Conservation (phyloP, 257 asterid species). For the Ligustrum vulgare region DNA sequence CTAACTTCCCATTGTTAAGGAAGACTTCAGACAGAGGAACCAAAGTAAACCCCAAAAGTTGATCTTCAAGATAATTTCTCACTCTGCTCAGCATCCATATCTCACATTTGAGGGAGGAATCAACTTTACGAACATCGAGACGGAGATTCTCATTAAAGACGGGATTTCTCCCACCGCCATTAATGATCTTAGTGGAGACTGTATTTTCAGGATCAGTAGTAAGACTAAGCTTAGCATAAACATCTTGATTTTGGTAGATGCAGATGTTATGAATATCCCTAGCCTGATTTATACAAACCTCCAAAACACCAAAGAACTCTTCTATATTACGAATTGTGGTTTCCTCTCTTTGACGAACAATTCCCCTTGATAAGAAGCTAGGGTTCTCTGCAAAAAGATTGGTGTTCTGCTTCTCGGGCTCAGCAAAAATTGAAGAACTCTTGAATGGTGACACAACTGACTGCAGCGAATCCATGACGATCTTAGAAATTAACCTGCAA, state of each 20-base stretch:
- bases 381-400: constrained; percentile 36
- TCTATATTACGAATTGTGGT: constrained; percentile 24
- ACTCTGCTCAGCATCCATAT: constrained; percentile 98
- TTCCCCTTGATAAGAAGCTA: constrained; percentile 32
- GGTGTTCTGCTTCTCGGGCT: constrained; percentile 56
- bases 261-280: constrained; percentile 93
- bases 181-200: constrained; percentile 73
- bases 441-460: constrained; percentile 86
- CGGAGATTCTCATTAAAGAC: constrained; percentile 71
- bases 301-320: constrained; percentile 58
- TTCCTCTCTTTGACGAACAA: constrained; percentile 39
- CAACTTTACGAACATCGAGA: constrained; percentile 55
- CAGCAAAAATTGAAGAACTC: constrained; percentile 47
- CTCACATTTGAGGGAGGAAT: constrained; percentile 86
- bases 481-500: constrained; percentile 39
- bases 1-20: constrained; percentile 63
- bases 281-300: constrained; percentile 85
- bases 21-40: constrained; percentile 83
- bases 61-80: constrained; percentile 87
- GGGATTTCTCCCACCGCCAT: constrained; percentile 92
- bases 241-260: constrained; percentile 95
- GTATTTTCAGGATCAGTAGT: constrained; percentile 81
- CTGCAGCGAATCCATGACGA: constrained; percentile 86
- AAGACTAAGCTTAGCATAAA: constrained; percentile 80
- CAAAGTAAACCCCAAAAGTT: constrained; percentile 85